Evolutionary conservation across 1,284 basidiomycete species (phyloP), one percentile per base, ranked within the genome.

Genomic region (Trichosporon asahii): DNA sequence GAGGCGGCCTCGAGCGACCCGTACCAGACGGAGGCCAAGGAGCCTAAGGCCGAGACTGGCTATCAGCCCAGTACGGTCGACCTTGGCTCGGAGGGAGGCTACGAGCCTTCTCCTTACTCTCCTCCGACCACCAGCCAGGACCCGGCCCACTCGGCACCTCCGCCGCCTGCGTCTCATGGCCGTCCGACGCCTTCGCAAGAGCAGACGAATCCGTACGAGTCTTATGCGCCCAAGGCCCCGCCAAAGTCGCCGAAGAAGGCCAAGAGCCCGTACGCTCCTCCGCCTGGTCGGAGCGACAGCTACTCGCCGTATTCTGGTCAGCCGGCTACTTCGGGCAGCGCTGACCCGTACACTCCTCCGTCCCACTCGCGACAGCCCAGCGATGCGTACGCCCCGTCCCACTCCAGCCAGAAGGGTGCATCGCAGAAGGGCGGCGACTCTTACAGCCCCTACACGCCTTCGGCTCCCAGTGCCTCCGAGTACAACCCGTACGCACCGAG

Each of bases 401-500:
- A 31, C 29, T n/a, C 29, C 15, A 61, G 57, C 29, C 57, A 61
- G 27, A 29, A 33, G 57, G n/a, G 57, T 9, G 27, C 15, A 9
- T 61, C 57, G 6, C 27, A 33, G 6, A 31, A 33, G 57, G 27
- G 27, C 15, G 27, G 57, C 8, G 57, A 61, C 29, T 31, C 57
- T 12, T 61, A 61, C 40, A 65, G 27, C 27, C 53, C 68, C n/a
- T 68, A 65, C 37, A 23, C 53, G 25, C 68, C 64, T 5, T 46
- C 23, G 12, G 21, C 37, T 2, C 21, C 57, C 6, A 61, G 57
- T 14, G 18, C 12, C 4, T 18, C 27, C 18, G 57, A 61, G 37
- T 70, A 70, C 66, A 70, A 70, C 37, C 69, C 69, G 6, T 70
- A 70, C 23, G 69, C 65, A 9, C 61, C 68, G 8, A 66, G 65